Evolutionary conservation across 305 asterid species (phyloP), one percentile per base, ranked within the genome.

Genomic region (Fraxinus floribunda): DNA sequence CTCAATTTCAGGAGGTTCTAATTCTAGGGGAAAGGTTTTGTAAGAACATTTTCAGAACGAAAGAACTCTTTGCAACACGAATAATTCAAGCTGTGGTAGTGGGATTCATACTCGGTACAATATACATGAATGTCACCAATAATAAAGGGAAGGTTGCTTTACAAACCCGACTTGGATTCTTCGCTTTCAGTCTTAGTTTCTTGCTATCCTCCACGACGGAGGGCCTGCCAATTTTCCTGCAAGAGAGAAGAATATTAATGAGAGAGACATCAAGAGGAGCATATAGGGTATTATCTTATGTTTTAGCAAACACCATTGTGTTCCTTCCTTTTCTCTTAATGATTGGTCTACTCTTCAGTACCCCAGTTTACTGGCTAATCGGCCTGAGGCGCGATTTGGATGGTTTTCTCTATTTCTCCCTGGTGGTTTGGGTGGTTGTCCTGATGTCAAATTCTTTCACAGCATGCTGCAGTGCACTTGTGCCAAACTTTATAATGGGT

Each of bases 401-500:
- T 18, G 92, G 94, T 7, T 93, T 86, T 82, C 90, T 90, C 84
- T 94, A 93, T 70, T 94, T 93, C 81, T 41, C 89, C 26, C 84
- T 91, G 16, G 94, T 94, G 77, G 93, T 90, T 2, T 94, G 93
- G 93, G 71, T 87, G 83, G 97, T 91, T 29, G 86, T 94, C 57
- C 81, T 88, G 13, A 89, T 88, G 95, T 91, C 98, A 11, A 95
- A 92, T 78, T 90, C 98, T 2, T 91, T 94, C 60, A 95, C 97
- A 2, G 93, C 93, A 0, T 94, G 89, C 76, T 94, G 93, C 84
- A 89, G 93, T 70, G 94, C 97, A 0, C 86, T 95, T 4, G 93
- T 93, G 78, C 98, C 98, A 0, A 88, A 92, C 76, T 95, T 91
- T 88, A 91, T 93, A 75, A 89, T 91, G 90, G 97, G 98, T 55